These are phyloP conservation scores for Kingdonia uniflora DNA, from an alignment of 164 flowering plant genomes.

Conservation along the genomic window DNA sequence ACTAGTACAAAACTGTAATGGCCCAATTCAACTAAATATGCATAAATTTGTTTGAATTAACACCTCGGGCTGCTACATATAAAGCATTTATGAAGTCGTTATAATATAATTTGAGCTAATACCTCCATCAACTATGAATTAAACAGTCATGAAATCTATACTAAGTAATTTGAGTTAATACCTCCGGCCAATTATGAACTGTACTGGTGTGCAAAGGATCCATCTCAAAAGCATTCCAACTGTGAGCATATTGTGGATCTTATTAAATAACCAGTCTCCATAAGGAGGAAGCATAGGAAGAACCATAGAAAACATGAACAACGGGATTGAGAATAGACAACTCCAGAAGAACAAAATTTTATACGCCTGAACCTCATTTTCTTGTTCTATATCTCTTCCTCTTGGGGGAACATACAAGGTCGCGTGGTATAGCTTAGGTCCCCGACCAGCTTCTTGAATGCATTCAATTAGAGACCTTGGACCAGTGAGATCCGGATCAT, in stretches of 20 bases:
- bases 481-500: conserved; percentile 76
- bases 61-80: too few species aligned
- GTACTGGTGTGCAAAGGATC: conserved; percentile 86
- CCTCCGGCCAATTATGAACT: conserved; percentile 80
- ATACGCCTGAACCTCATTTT: conserved; percentile 42
- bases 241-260: conserved; percentile 59
- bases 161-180: conserved; percentile 11
- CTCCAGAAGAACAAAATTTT: conserved; percentile 66
- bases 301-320: conserved; percentile 73
- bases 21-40: too few species aligned
- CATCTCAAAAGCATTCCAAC: conserved; percentile 78
- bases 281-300: conserved; percentile 89
- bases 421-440: conserved; percentile 41
- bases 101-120: too few species aligned
- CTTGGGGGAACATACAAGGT: conserved; percentile 50
- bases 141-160: background rate
- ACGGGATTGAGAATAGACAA: conserved; percentile 74
- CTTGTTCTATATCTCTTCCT: conserved; percentile 48
- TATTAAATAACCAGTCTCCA: conserved; percentile 64
- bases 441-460: conserved; percentile 41
- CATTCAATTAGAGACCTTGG: conserved; percentile 66
- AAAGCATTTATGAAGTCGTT: too few species aligned
- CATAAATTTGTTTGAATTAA: too few species aligned
- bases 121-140: background rate
- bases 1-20: too few species aligned